phyloP scores from a whole-genome alignment of 2,329 filamentous ascomycete species.

The Aspergillus fumigatiaffinis region DNA sequence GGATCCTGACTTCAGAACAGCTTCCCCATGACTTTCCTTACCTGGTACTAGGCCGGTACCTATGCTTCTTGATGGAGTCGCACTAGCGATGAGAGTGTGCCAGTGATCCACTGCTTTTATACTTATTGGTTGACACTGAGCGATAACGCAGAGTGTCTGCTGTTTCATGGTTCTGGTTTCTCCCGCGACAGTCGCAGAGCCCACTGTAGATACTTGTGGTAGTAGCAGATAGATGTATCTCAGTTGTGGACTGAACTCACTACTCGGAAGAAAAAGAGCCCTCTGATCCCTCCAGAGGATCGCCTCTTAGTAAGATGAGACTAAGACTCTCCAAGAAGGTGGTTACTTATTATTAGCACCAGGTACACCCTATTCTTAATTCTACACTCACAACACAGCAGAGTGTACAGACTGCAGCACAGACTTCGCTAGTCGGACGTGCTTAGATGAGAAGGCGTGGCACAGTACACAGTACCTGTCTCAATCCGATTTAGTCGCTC shows the following conservation, averaged over 20 bases:
- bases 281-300: not conserved
- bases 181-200: slow-evolving; percentile 16
- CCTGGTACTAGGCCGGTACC: no score
- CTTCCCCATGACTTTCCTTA: not conserved
- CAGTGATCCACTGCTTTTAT: not conserved
- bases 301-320: not conserved
- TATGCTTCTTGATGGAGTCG: not conserved
- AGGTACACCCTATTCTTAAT: not conserved
- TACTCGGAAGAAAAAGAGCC: no score
- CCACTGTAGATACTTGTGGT: not conserved
- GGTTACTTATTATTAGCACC: not conserved
- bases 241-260: no score
- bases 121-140: not conserved
- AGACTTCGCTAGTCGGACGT: not conserved
- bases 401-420: not conserved
- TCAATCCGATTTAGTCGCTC: not conserved
- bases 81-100: not conserved
- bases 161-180: slow-evolving; percentile 19
- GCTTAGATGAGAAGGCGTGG: not conserved
- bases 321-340: not conserved
- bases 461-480: not conserved
- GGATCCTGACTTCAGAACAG: slow-evolving; percentile 7
- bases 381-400: not conserved
- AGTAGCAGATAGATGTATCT: no score
- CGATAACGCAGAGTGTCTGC: slow-evolving; percentile 5